Evolutionary conservation across 257 asterid genomes (phyloP), one percentile per base, ranked within the genome.

Genomic region (Cordia subcordata): DNA sequence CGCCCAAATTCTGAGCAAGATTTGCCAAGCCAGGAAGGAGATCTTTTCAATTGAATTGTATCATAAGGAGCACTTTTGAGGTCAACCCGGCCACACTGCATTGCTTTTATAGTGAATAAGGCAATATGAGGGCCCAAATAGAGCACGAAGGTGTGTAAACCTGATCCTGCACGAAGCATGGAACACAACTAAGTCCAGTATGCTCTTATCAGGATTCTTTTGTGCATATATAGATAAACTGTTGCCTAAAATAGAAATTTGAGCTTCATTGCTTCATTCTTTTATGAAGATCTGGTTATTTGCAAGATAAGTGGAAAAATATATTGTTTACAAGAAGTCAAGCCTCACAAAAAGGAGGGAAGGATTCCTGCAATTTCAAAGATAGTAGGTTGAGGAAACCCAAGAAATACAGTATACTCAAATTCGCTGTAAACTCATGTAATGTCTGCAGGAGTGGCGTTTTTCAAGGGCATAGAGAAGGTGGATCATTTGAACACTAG

Each of bases 91-190:
- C 98, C 95, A 75, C 98, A 91, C 69, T 87, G 80, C 75, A 81
- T 68, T 52, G 96, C 91, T 65, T 87, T 91, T 66, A 91, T 63
- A 23, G 98, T 87, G 78, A 91, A 91, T 32, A 91, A 72, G 15
- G 96, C 96, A 68, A 91, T 74, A 64, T 91, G 98, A 45, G 98
- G 98, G 56, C 98, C 98, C 54, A 91, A 75, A 68, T 91, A 91
- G 66, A 91, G 95, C 63, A 90, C 96, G 45, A 90, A 90, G 8
- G 98, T 90, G 85, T 90, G 98, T 80, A 90, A 70, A 58, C 98
- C 98, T 32, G 98, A 91, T 40, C 96, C 98, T 91, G 73, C 49
- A 69, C 8, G 38, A 49, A 62, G 40, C 13, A 60, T 35, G 60
- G 14, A 45, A 60, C 46, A 64, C 42, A 3, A 58, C 40, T 49